Base-by-base conservation (phyloP, 2,329 filamentous ascomycete species). In the Paraphoma chrysanthemicola region DNA sequence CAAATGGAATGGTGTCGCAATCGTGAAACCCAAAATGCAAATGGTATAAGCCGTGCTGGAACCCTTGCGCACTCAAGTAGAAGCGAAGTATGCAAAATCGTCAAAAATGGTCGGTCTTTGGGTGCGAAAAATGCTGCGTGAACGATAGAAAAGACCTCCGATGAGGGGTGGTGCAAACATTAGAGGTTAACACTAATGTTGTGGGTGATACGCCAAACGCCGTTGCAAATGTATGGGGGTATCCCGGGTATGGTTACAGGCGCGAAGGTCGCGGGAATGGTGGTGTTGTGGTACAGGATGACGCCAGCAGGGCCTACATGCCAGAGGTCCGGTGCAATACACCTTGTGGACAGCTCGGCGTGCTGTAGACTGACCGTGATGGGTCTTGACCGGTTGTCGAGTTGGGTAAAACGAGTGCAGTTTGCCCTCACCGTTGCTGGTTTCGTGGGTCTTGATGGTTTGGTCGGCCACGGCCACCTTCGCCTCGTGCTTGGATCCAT, bases 401-500 rank as follows among this genome's bases (percentile, higher is more conserved):
- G 43, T 30, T 31, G 48, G 59, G 41, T 9, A 17, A 14, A 44
- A 45, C 39, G 44, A 31, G 54, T 41, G 31, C 46, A 30, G 42
- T 33, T 17, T 43, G 48, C 28, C 51, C 60, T 77, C 74, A 77
- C 51, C 73, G 71, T 55, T 74, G 73, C 63, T 77, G 71, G 56
- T 78, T 73, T 49, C 69, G 69, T 51, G 70, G 75, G 57, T 77
- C 71, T 51, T 76, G 75, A 58, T 73, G 75, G 51, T 73, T 74
- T 17, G 70, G 71, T 36, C 70, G 67, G 31, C 69, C 63, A 44
- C 72, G 72, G 41, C 74, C 76, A 38, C 69, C 69, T 64, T 78
- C 73, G 48, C 72, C 71, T 59, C 76, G 66, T 45, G 68, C 48
- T 47, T 73, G 66, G 49, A 77, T 71, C 75, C 75, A 75, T 64